Evolutionary conservation across 2,329 filamentous ascomycete species (phyloP).

Genomic region (Nothopassalora personata): DNA sequence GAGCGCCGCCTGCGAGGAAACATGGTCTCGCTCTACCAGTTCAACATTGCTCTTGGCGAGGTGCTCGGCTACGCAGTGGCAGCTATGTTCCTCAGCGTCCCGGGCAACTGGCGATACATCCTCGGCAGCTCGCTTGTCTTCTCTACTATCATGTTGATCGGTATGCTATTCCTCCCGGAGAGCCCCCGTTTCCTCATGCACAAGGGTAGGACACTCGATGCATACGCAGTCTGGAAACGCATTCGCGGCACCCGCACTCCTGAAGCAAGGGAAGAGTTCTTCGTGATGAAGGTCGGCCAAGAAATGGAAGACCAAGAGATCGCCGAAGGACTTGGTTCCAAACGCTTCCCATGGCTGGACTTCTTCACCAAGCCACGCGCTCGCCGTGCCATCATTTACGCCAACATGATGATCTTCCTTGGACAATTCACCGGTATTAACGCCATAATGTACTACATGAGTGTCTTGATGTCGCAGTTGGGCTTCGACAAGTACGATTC

Average conservation of each 20-base stretch:
- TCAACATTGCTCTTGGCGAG: slow-evolving; percentile 70
- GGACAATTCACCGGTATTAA: slow-evolving; percentile 62
- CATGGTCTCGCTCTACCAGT: slow-evolving; percentile 67
- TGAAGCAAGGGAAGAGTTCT: slow-evolving; percentile 64
- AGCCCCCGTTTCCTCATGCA: slow-evolving; percentile 65
- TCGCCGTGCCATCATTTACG: slow-evolving; percentile 61
- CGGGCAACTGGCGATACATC: slow-evolving; percentile 68
- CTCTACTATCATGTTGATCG: slow-evolving; percentile 52
- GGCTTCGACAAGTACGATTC: slow-evolving; percentile 58
- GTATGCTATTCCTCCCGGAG: slow-evolving; percentile 69
- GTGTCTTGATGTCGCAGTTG: slow-evolving; percentile 60
- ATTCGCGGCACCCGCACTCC: slow-evolving; percentile 56
- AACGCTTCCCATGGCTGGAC: slow-evolving; percentile 64
- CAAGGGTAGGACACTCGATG: slow-evolving; percentile 55
- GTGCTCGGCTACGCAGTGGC: slow-evolving; percentile 68
- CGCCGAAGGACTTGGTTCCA: slow-evolving; percentile 48
- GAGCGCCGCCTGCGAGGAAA: slow-evolving; percentile 64
- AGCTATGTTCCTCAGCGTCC: slow-evolving; percentile 65
- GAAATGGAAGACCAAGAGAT: slow-evolving; percentile 52
- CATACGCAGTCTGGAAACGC: slow-evolving; percentile 66
- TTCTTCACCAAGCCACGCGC: slow-evolving; percentile 66
- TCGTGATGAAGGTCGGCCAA: slow-evolving; percentile 61
- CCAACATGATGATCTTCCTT: slow-evolving; percentile 64
- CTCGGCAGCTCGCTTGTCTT: slow-evolving; percentile 67
- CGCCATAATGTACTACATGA: slow-evolving; percentile 59